A percentile compares a stretch with the other conserved stretches of the same genome.
Evolutionary conservation across 2,329 filamentous ascomycete species (phyloP).

Genomic region (Berkeleyomyces rouxiae): DNA sequence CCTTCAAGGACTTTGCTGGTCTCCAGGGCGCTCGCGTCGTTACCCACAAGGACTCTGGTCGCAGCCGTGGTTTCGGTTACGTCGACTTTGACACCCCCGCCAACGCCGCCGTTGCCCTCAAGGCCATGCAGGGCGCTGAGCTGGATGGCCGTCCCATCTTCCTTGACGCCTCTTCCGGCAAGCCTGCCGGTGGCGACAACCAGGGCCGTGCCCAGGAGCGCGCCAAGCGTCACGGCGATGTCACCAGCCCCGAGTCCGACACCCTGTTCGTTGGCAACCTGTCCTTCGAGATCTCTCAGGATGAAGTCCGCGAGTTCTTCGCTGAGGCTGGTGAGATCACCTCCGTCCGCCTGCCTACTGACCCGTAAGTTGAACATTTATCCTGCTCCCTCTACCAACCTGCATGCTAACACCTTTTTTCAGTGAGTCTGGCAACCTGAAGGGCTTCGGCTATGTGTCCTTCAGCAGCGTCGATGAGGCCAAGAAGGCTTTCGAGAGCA

Average conservation of each 20-base stretch:
- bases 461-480: slow-evolving; percentile 73
- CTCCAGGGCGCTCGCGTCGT: slow-evolving; percentile 62
- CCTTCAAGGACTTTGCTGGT: slow-evolving; percentile 67
- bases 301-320: slow-evolving; percentile 59
- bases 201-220: slow-evolving; percentile 45
- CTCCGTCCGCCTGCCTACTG: slow-evolving; percentile 75
- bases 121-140: slow-evolving; percentile 57
- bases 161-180: slow-evolving; percentile 44
- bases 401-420: slow-evolving; percentile 18
- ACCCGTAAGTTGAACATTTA: slow-evolving; percentile 37
- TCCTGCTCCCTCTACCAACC: background rate
- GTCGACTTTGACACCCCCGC: slow-evolving; percentile 63
- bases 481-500: slow-evolving; percentile 51
- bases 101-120: slow-evolving; percentile 53
- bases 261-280: slow-evolving; percentile 89
- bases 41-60: slow-evolving; percentile 62
- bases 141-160: slow-evolving; percentile 61
- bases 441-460: slow-evolving; percentile 86
- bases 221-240: slow-evolving; percentile 58
- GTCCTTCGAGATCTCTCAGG: slow-evolving; percentile 67
- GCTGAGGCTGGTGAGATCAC: slow-evolving; percentile 51
- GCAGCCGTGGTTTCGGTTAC: slow-evolving; percentile 86
- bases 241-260: slow-evolving; percentile 60
- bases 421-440: slow-evolving; percentile 63
- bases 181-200: slow-evolving; percentile 36